These are phyloP conservation scores for Xylaria sp. DNA, from an alignment of 2,329 filamentous ascomycete species.

Conservation along the genomic window DNA sequence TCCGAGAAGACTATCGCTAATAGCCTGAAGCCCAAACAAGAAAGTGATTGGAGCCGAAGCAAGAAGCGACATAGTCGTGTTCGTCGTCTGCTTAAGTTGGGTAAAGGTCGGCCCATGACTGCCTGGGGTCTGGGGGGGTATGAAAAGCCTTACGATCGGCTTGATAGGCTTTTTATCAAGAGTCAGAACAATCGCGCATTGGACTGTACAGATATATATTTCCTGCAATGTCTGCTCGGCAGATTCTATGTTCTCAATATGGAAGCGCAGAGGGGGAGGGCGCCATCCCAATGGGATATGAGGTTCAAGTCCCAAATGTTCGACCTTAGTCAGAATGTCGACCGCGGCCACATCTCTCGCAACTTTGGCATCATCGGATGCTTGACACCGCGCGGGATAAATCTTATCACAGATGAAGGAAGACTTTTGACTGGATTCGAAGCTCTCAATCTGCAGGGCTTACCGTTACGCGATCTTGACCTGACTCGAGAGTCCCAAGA, in stretches of 20 bases:
- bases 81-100: slow-evolving; percentile 57
- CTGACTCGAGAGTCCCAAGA: slow-evolving; percentile 67
- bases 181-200: slow-evolving; percentile 63
- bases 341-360: slow-evolving; percentile 57
- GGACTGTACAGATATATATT: slow-evolving; percentile 70
- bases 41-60: slow-evolving; percentile 60
- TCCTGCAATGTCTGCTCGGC: slow-evolving; percentile 52
- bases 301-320: slow-evolving; percentile 52
- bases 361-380: slow-evolving; percentile 67
- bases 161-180: slow-evolving; percentile 44
- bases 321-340: slow-evolving; percentile 76
- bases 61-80: slow-evolving; percentile 63
- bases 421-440: slow-evolving; percentile 68
- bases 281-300: slow-evolving; percentile 53
- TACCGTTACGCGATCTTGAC: slow-evolving; percentile 66
- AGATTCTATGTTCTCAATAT: slow-evolving; percentile 13
- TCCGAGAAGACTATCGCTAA: slow-evolving; percentile 42
- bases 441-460: slow-evolving; percentile 68
- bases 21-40: slow-evolving; percentile 35
- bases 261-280: not conserved
- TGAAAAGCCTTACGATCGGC: slow-evolving; percentile 38
- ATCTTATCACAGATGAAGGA: slow-evolving; percentile 65
- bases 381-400: slow-evolving; percentile 69
- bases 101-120: slow-evolving; percentile 62
- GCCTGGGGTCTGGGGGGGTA: slow-evolving; percentile 62